Evolutionary conservation across 148 eudicot genomes (phyloP), one percentile per base, ranked within the genome.

Genomic region (Nepenthes mirabilis): DNA sequence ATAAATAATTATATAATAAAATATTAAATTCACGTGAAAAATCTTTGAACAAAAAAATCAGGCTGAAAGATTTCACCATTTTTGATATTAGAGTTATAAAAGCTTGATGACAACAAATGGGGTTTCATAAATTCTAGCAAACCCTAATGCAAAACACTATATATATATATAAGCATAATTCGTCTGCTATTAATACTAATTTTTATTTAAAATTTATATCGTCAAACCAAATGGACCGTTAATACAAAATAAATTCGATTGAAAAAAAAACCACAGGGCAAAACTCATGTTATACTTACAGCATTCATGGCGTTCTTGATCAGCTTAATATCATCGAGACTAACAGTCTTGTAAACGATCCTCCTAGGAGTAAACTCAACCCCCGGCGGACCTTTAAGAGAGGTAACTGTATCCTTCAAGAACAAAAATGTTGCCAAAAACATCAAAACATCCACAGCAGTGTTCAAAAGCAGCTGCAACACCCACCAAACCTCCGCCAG

Each of bases 241-340:
- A 53, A 53, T 53, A 0, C 6, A 53, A 53, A 53, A 53, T 12
- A 12, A 12, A 13, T 0, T 53, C 23, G 9, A 53, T 53, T 12
- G 1, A 32, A 55, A 23, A 14, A 7, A 33, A 55, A 33, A 2
- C 7, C 57, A 23, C 5, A 33, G 4, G 6, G 9, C 23, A 45
- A 5, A 14, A 14, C 33, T 33, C 6, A 23, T n/a, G n/a, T 11
- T 23, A 2, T n/a, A 37, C 76, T 54, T 55, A 73, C 77, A 34
- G 58, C 63, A 35, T 73, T 56, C 72, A 73, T 55, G 9, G 66
- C 62, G 14, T 73, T 73, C 59, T 73, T 73, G 65, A 73, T 66
- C 55, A 68, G 23, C 63, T 73, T 73, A 14, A 73, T 36, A 55
- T 73, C 77, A 45, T 73, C 77, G 56, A 73, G 54, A 33, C 62